Conservation (phyloP, 108 stramenopile species). For the Fragilariopsis cylindrus region DNA sequence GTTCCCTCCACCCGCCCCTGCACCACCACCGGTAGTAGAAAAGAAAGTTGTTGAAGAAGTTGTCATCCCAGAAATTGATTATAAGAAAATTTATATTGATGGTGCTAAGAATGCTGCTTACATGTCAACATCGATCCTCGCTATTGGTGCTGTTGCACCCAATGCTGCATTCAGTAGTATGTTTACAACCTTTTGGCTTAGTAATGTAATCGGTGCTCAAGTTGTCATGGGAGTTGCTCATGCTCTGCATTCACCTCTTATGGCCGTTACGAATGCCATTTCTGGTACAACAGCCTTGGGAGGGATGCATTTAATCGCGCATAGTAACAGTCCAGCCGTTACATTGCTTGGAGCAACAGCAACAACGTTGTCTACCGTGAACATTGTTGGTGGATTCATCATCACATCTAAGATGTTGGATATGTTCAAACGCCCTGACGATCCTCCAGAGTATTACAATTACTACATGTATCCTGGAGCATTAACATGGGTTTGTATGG, state of each 20-base stretch:
- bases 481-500: conserved; percentile 75
- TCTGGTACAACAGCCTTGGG: conserved; percentile 98
- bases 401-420: conserved; percentile 99
- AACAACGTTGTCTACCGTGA: conserved; percentile 91
- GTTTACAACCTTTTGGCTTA: conserved; percentile 96
- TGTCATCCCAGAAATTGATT: conserved; percentile 62
- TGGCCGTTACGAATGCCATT: conserved; percentile 98
- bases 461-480: conserved; percentile 95
- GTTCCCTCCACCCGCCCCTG: conserved; percentile 90
- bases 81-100: conserved; percentile 68
- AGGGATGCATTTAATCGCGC: conserved; percentile 95
- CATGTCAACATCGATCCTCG: conserved; percentile 77
- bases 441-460: conserved; percentile 98
- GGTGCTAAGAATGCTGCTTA: conserved; percentile 75
- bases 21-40: conserved; percentile 69
- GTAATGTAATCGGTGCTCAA: conserved; percentile 94
- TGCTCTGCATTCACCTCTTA: conserved; percentile 97
- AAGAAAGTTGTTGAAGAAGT: conserved; percentile 50
- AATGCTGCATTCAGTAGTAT: conserved; percentile 92
- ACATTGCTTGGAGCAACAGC: conserved; percentile 88
- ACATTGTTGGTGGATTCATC: conserved; percentile 96
- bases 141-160: conserved; percentile 86
- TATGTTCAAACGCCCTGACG: conserved; percentile 98
- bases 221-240: conserved; percentile 96
- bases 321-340: conserved; percentile 64